Evolutionary conservation across 352 stramenopile genomes (phyloP).

Genomic region (Globisporangium lucens): DNA sequence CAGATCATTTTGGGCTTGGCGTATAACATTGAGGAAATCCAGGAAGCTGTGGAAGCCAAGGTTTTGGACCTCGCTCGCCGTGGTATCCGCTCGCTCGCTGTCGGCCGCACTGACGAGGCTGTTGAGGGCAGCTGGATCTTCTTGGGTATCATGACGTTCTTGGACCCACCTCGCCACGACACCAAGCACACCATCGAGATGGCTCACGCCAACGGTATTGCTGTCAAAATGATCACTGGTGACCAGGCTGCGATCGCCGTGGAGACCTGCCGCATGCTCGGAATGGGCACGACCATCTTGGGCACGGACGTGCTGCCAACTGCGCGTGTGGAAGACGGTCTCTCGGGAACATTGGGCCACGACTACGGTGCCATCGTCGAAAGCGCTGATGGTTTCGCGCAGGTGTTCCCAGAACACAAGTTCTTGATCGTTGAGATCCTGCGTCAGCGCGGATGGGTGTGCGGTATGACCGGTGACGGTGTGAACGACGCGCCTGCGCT

Average conservation of each 20-base stretch:
- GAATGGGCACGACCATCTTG: conserved; percentile 87
- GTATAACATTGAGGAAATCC: conserved; percentile 72
- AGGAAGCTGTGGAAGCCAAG: conserved; percentile 80
- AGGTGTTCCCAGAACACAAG: conserved; percentile 93
- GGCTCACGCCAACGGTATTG: conserved; percentile 89
- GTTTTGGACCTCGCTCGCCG: conserved; percentile 88
- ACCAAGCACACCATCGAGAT: conserved; percentile 92
- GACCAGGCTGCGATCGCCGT: conserved; percentile 93
- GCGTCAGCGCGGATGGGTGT: conserved; percentile 68
- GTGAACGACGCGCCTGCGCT: conserved; percentile 70
- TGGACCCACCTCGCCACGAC: conserved; percentile 95
- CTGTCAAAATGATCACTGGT: conserved; percentile 97
- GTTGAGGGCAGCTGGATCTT: conserved; percentile 90
- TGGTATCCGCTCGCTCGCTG: conserved; percentile 87
- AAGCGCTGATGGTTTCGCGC: conserved; percentile 92
- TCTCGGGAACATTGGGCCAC: conserved; percentile 44
- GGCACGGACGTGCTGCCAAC: conserved; percentile 72
- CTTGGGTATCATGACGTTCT: conserved; percentile 93
- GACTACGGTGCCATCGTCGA: conserved; percentile 88
- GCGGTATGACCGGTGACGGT: conserved; percentile 75
- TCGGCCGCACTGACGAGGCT: conserved; percentile 74
- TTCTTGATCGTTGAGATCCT: conserved; percentile 88
- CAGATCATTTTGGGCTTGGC: conserved; percentile 89
- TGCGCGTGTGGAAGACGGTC: conserved; percentile 54
- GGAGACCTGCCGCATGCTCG: conserved; percentile 90